Evolutionary conservation across 257 asterid species (phyloP).

Genomic region (Solanum neorickii): DNA sequence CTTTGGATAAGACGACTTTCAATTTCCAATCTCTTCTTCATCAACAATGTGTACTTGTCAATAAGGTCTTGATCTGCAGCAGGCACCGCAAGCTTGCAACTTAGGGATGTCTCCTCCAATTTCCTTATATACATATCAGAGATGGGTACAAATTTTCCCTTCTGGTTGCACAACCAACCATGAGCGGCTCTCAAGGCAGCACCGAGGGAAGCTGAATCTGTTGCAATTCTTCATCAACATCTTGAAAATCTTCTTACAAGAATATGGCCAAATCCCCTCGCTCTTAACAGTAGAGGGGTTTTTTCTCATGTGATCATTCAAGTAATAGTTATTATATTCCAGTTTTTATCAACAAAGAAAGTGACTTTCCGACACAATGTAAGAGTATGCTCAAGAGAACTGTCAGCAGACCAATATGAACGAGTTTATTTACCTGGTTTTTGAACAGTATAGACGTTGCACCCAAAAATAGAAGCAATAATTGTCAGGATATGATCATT

Average conservation of each 20-base stretch:
- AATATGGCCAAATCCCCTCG: background rate
- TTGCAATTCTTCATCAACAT: background rate
- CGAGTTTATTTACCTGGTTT: slow-evolving; percentile 46
- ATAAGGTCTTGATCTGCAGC: slow-evolving; percentile 43
- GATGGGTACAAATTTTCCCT: slow-evolving; percentile 48
- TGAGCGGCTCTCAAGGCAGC: slow-evolving; percentile 95
- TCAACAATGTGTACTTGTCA: slow-evolving; percentile 44
- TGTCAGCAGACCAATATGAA: background rate
- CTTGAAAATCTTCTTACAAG: background rate
- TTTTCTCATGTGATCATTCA: background rate
- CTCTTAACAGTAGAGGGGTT: background rate
- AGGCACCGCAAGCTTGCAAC: slow-evolving; percentile 43
- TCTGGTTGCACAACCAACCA: slow-evolving; percentile 74
- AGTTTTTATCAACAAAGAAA: background rate
- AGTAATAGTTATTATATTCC: background rate
- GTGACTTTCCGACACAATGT: background rate
- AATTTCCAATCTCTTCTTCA: slow-evolving; percentile 73
- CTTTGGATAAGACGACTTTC: slow-evolving; percentile 57
- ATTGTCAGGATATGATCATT: slow-evolving; percentile 42
- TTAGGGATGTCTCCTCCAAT: slow-evolving; percentile 58
- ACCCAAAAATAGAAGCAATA: slow-evolving; percentile 73
- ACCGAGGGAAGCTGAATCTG: slow-evolving; percentile 89
- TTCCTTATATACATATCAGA: slow-evolving; percentile 48
- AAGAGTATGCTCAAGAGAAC: background rate
- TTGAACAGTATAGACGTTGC: slow-evolving; percentile 60